These are phyloP conservation scores for Pythium vanterpoolii DNA, from an alignment of 352 stramenopile species.

Conservation along the genomic window DNA sequence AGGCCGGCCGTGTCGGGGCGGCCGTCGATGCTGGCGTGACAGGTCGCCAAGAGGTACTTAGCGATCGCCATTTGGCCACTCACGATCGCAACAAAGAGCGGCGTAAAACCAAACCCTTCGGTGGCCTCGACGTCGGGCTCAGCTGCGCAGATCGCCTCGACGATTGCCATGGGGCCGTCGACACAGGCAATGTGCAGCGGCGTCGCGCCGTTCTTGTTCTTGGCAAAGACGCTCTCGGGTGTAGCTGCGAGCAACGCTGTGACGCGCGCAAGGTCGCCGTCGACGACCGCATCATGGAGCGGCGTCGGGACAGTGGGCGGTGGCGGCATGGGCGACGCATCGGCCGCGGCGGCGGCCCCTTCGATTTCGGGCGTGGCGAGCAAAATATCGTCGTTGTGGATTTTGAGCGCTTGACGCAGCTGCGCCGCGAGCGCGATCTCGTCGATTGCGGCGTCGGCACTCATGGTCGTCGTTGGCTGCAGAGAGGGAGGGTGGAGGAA, in stretches of 20 bases:
- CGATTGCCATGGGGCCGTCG: constrained; percentile 24
- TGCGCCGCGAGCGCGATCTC: constrained; percentile 24
- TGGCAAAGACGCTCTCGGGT: constrained; percentile 21
- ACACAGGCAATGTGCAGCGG: constrained; percentile 29
- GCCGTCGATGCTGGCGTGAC: constrained; percentile 21
- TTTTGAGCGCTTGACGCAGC: constrained; percentile 24
- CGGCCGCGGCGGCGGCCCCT: neutral
- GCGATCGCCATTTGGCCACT: constrained; percentile 26
- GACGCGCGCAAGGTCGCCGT: constrained; percentile 19
- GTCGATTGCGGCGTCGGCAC: constrained; percentile 4
- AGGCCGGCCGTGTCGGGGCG: constrained; percentile 22
- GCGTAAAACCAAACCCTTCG: constrained; percentile 25
- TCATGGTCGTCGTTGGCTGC: constrained; percentile 5
- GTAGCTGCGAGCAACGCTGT: constrained; percentile 10
- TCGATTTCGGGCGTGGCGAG: neutral
- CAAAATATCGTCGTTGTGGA: constrained; percentile 16
- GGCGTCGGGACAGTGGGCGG: constrained; percentile 13
- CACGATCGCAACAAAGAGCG: constrained; percentile 28
- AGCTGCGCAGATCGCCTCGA: constrained; percentile 18
- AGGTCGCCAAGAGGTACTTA: constrained; percentile 12
- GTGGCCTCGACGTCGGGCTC: constrained; percentile 22
- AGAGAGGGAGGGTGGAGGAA: neutral
- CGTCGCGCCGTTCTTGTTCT: constrained; percentile 25
- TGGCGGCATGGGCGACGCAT: neutral
- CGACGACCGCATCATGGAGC: constrained; percentile 25